Base-by-base conservation (phyloP, 2,329 filamentous ascomycete genomes). In the Sordariomycetes sp. region DNA sequence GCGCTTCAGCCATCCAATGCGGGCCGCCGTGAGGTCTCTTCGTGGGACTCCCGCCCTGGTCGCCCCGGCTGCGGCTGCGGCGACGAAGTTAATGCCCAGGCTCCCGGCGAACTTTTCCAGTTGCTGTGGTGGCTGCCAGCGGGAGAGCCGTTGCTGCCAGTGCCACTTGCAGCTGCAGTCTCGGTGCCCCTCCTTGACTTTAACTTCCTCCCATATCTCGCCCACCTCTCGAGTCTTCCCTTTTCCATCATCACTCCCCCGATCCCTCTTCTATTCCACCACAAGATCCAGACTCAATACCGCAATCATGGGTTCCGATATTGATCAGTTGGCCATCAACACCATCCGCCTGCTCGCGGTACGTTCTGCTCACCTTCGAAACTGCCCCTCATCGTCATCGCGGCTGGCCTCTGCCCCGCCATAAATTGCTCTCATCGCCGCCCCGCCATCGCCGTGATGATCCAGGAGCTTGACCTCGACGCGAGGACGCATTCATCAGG, bases 341-440 rank as follows among this genome's bases (percentile, higher is more conserved):
- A 94, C 90, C 64, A 96, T 98, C 72, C 86, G 92, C 63, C 68
- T 86, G 59, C 78, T 98, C 53, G 88, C 92, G 62, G 92, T 96
- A 82, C 65, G 87, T 81, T 42, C 36, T 30, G 37, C 41, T 44
- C 41, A 41, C 43, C 47, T 42, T 48, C 37, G 37, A 8, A 14
- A 3, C 25, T 28, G 8, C n/a, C 25, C 8, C n/a, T n/a, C n/a
- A n/a, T n/a, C n/a, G n/a, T n/a, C n/a, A n/a, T n/a, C n/a, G n/a
- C n/a, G n/a, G n/a, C n/a, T 28, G n/a, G 25, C 25, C 8, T 14
- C 25, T 28, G 17, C 39, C 37, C 38, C 32, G 34, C 45, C 29
- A 44, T 37, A 43, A 44, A 44, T 31, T 21, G 26, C 29, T 30
- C 33, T 32, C 24, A 14, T 20, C 19, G 25, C 23, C 33, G 32